phyloP scores from a whole-genome alignment of 495 filamentous ascomycete genomes.

The Penicillium coffeae region DNA sequence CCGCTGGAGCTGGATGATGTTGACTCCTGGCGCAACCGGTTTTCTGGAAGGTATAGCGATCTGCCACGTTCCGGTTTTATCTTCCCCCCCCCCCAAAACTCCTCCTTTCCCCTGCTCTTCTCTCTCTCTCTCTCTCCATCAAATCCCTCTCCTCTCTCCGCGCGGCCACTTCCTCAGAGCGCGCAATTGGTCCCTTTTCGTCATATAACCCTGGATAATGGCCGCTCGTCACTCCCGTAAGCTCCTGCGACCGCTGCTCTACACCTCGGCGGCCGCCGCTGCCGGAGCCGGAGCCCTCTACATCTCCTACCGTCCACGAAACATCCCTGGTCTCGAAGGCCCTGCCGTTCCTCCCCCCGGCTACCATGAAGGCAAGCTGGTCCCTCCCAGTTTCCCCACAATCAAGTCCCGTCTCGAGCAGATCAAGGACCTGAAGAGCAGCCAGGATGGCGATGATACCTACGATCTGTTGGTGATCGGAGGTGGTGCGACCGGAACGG shows the following conservation, averaged over 20 bases:
- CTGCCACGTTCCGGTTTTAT: background rate
- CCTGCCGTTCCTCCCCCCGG: slow-evolving; percentile 78
- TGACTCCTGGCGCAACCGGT: background rate
- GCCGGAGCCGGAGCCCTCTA: slow-evolving; percentile 65
- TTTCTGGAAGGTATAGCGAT: slow-evolving; percentile 2
- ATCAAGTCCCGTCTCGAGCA: slow-evolving; percentile 66
- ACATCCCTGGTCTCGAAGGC: slow-evolving; percentile 79
- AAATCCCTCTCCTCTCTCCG: background rate
- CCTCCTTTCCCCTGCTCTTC: background rate
- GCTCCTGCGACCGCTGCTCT: slow-evolving; percentile 56
- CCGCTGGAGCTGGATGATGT: background rate
- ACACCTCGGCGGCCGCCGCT: slow-evolving; percentile 54
- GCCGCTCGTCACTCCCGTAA: slow-evolving; percentile 55
- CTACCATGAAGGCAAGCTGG: slow-evolving; percentile 73
- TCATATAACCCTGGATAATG: slow-evolving; percentile 39
- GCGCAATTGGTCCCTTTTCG: slow-evolving; percentile 16
- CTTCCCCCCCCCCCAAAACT: slow-evolving; percentile 1
- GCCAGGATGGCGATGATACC: slow-evolving; percentile 27
- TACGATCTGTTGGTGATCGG: slow-evolving; percentile 94
- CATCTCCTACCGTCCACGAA: slow-evolving; percentile 75
- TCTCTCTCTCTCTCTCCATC: background rate
- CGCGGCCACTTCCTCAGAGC: background rate
- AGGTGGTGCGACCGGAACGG: slow-evolving; percentile 86
- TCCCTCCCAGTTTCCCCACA: slow-evolving; percentile 74
- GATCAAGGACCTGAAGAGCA: slow-evolving; percentile 48